Conservation (phyloP, 345 rosid species). For the Acer saccharum region DNA sequence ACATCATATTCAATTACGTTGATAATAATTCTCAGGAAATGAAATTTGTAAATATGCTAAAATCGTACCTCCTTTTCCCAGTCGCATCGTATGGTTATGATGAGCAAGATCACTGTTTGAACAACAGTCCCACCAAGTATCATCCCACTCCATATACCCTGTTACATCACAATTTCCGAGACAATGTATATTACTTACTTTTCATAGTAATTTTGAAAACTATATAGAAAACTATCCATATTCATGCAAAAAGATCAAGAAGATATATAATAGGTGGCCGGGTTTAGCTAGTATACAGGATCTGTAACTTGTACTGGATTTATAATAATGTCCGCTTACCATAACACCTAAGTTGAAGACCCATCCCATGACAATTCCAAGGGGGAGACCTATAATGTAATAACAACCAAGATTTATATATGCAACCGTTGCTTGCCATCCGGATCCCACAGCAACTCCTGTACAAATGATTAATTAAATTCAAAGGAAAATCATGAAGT, state of each 20-base stretch:
- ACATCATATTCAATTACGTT: neutral
- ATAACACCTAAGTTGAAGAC: conserved; percentile 55
- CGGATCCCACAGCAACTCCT: conserved; percentile 92
- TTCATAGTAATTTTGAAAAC: no score
- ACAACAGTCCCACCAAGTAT: conserved; percentile 53
- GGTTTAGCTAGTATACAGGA: no score
- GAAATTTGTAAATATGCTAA: neutral
- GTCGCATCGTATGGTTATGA: conserved; percentile 44
- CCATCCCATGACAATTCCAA: conserved; percentile 73
- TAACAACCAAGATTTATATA: conserved; percentile 75
- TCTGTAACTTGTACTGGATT: no score
- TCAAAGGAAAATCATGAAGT: neutral
- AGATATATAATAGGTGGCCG: neutral
- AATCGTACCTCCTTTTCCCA: conserved; percentile 69
- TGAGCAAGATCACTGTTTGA: conserved; percentile 56
- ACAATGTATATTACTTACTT: neutral
- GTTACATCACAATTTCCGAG: neutral
- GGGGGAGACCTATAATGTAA: conserved; percentile 67
- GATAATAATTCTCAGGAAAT: neutral
- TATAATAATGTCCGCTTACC: conserved; percentile 32
- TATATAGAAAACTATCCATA: no score
- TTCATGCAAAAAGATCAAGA: neutral
- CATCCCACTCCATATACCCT: conserved; percentile 93
- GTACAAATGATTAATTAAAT: neutral
- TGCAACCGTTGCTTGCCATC: conserved; percentile 77